Evolutionary conservation across 495 filamentous ascomycete species (phyloP), one percentile per base, ranked within the genome.

Genomic region (Tuber microsphaerosporum): DNA sequence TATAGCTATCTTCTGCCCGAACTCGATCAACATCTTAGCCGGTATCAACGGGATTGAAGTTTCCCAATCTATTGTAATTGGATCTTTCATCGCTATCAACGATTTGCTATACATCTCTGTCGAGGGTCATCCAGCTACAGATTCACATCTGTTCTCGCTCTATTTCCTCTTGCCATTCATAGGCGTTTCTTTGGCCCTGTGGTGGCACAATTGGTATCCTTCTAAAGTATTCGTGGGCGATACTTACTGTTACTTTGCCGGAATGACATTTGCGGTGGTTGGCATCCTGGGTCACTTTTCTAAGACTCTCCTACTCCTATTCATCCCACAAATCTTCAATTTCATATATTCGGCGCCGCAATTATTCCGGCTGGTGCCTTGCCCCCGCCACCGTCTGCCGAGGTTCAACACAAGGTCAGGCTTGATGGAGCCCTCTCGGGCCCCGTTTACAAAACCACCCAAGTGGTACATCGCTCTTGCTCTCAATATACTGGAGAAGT

Each of bases 201-300:
- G 93, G 78, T 89, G 84, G 83, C 94, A 99, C 85, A 99, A 99
- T 81, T 97, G 94, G 93, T 99, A 94, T 83, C 95, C 95, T 2
- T 92, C 94, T 20, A 90, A 89, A 73, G 96, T 97, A 2, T 99
- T 99, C 81, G 94, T 97, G 1, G 95, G 95, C 39, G 95, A 99
- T 82, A 99, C 95, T 26, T 99, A 98, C 86, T 99, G 95, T 87
- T 99, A 99, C 84, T 97, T 99, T 80, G 94, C 95, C 0, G 95
- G 95, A 75, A 99, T 98, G 94, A 93, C 97, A 17, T 98, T 99
- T 81, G 96, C 94, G 26, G 94, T 97, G 73, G 95, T 98, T 75
- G 93, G 93, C 70, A 97, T 99, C 75, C 86, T 97, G 37, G 95
- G 95, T 1, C 95, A 99, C 85, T 99, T 99, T 84, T 94, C 92